A percentile compares a stretch with the other conserved stretches of the same genome.
These are phyloP conservation scores for Aspergillus sp. DNA, from an alignment of 2,329 filamentous ascomycete species.

Conservation along the genomic window DNA sequence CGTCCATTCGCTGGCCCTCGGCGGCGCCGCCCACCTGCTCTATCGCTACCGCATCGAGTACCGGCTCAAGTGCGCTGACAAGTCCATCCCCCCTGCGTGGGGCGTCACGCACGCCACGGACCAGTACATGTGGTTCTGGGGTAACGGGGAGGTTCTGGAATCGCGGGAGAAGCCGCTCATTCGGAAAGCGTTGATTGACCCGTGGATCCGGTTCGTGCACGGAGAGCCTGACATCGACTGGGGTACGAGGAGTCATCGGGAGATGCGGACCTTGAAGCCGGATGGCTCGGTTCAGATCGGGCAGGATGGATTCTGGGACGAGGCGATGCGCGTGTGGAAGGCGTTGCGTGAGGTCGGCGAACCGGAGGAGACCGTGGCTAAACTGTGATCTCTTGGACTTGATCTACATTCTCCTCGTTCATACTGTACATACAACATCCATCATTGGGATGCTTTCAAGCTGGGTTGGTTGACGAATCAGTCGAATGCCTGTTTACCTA, in stretches of 20 bases:
- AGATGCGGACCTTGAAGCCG: slow-evolving; percentile 46
- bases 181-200: slow-evolving; percentile 27
- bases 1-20: slow-evolving; percentile 43
- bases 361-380: slow-evolving; percentile 4
- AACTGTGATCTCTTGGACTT: slow-evolving; percentile 1
- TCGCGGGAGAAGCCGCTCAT: slow-evolving; percentile 47
- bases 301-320: slow-evolving; percentile 48
- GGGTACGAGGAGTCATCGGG: slow-evolving; percentile 27
- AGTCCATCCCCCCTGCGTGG: slow-evolving; percentile 46
- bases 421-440: neutral
- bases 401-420: neutral
- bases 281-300: slow-evolving; percentile 50
- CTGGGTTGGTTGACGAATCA: neutral
- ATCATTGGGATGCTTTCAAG: neutral
- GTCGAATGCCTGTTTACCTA: too few relatives aligned
- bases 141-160: slow-evolving; percentile 45
- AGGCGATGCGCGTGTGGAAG: slow-evolving; percentile 51
- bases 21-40: slow-evolving; percentile 47
- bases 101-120: slow-evolving; percentile 57
- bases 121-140: slow-evolving; percentile 58
- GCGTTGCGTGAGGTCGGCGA: slow-evolving; percentile 22
- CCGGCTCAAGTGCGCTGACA: slow-evolving; percentile 49
- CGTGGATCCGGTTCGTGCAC: slow-evolving; percentile 30
- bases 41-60: slow-evolving; percentile 57
- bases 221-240: slow-evolving; percentile 20